Evolutionary conservation across 2,329 filamentous ascomycete genomes (phyloP), one percentile per base, ranked within the genome.

Genomic region (Xylariomycetidae sp.): DNA sequence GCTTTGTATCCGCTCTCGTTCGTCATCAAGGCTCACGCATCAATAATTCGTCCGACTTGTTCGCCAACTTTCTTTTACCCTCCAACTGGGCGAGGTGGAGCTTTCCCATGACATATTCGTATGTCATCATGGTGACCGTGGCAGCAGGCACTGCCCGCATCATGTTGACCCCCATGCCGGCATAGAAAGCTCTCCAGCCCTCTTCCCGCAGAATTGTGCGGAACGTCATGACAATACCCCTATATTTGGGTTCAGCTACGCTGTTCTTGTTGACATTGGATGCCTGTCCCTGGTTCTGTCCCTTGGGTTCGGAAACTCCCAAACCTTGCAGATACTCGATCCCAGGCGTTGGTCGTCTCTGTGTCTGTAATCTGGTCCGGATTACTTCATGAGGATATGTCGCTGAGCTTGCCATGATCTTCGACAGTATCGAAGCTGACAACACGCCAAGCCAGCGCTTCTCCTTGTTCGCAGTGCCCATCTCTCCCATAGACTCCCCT

Each of bases 351-450:
- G 82, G 80, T 41, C 88, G 76, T 53, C 92, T 82, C 58, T 98
- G 92, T 2, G 92, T 98, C 62, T 98, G 92, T 36, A 98, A 67
- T 38, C 92, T 75, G 31, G 92, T 98, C 27, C 92, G 81, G 32
- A 98, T 82, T 13, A 98, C 92, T 63, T 98, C 92, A 57, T 98
- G 92, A 1, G 92, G 92, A 57, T 98, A 98, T 13, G 92, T 98
- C 7, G 89, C 86, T 30, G 87, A 92, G 57, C 89, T 96, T 20
- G 92, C 92, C 53, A 92, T 81, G 30, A 96, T 78, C 64, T 98
- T 98, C 65, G 88, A 95, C 32, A 98, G 63, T 42, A 97, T 88
- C 10, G 89, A 95, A 22, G 92, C 90, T 10, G 81, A 79, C 8
- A 94, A 72, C 39, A 97, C 87, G 23, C 90, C 90, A 29, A 85